phyloP scores from a whole-genome alignment of 2,329 filamentous ascomycete genomes.

The Tolypocladium inflatum region DNA sequence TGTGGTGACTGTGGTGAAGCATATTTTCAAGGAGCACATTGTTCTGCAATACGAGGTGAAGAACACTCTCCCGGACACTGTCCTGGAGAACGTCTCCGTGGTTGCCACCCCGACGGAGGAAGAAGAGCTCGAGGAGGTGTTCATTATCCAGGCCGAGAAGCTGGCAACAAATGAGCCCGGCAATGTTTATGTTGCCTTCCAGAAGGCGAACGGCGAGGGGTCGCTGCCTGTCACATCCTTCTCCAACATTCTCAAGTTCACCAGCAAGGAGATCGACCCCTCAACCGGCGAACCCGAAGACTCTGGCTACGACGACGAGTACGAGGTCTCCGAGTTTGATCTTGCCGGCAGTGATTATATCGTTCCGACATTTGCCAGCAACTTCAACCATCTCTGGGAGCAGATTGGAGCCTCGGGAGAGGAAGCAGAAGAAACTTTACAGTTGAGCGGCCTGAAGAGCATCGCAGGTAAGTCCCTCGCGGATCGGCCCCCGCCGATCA shows the following conservation, averaged over 20 bases:
- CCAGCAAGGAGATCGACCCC: slow-evolving; percentile 95
- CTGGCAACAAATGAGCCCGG: slow-evolving; percentile 79
- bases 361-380: slow-evolving; percentile 84
- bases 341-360: slow-evolving; percentile 89
- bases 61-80: slow-evolving; percentile 86
- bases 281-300: slow-evolving; percentile 90
- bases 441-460: slow-evolving; percentile 79
- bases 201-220: slow-evolving; percentile 65
- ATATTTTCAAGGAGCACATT: slow-evolving; percentile 95
- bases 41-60: slow-evolving; percentile 96
- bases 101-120: slow-evolving; percentile 72
- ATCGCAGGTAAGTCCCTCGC: slow-evolving; percentile 76
- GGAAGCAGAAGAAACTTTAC: slow-evolving; percentile 83
- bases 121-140: slow-evolving; percentile 80
- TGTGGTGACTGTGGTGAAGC: slow-evolving; percentile 86
- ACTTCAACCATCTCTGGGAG: slow-evolving; percentile 94
- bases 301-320: slow-evolving; percentile 90
- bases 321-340: slow-evolving; percentile 90
- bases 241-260: slow-evolving; percentile 92
- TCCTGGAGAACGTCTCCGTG: slow-evolving; percentile 83
- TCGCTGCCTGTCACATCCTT: slow-evolving; percentile 75
- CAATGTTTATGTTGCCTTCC: slow-evolving; percentile 91
- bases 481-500: too few relatives aligned
- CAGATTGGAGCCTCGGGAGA: slow-evolving; percentile 83
- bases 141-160: slow-evolving; percentile 82